Conservation (phyloP, 192 early-diverging fungal species). For the Irineochytrium annulatum region DNA sequence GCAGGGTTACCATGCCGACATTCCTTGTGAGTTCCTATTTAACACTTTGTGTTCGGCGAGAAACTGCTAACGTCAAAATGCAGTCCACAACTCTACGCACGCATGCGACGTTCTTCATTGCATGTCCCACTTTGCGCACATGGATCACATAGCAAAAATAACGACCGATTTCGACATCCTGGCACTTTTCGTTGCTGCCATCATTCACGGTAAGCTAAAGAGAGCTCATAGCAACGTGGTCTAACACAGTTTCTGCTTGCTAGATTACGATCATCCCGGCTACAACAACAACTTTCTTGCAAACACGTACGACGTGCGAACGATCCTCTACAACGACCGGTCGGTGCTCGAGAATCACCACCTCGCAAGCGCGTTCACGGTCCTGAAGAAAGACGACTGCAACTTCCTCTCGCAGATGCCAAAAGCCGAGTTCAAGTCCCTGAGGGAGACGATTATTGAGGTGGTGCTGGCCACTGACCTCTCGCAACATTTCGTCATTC, state of each 20-base stretch:
- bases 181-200: constrained; percentile 43
- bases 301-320: constrained; percentile 31
- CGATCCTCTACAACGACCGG: constrained; percentile 53
- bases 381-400: constrained; percentile 34
- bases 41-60: neutral
- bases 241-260: neutral
- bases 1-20: constrained; percentile 42
- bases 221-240: neutral
- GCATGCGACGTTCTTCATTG: constrained; percentile 54
- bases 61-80: neutral
- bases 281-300: constrained; percentile 49
- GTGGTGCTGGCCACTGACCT: constrained; percentile 55
- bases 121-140: constrained; percentile 34
- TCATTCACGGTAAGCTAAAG: constrained; percentile 43
- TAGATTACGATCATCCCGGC: constrained; percentile 55
- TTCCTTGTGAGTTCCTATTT: constrained; percentile 37
- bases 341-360: constrained; percentile 54
- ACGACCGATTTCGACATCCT: constrained; percentile 44
- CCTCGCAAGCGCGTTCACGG: constrained; percentile 36
- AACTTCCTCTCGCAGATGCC: constrained; percentile 40
- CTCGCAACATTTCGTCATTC: constrained; percentile 43
- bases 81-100: constrained; percentile 56
- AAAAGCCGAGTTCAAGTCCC: constrained; percentile 24
- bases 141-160: constrained; percentile 20
- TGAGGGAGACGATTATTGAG: constrained; percentile 42